phyloP scores from a whole-genome alignment of 768 basidiomycete species.

The Mycena epipterygia region DNA sequence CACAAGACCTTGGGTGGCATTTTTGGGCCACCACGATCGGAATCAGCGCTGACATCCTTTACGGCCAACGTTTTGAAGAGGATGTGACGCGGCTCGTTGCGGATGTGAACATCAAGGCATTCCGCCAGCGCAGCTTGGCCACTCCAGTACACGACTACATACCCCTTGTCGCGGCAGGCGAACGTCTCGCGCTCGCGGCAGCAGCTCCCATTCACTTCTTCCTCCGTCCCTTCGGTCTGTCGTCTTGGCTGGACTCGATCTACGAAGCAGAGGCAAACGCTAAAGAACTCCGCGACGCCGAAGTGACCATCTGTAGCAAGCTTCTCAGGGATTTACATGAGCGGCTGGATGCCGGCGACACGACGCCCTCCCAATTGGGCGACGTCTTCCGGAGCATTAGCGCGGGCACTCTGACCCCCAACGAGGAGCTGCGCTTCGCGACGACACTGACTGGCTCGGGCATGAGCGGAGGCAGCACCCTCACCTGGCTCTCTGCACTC shows the following conservation, averaged over 20 bases:
- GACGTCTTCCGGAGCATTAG: constrained; percentile 15
- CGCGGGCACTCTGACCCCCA: constrained; percentile 12
- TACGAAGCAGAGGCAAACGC: constrained; percentile 10
- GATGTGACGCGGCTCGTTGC: constrained; percentile 7
- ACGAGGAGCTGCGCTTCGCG: constrained; percentile 27
- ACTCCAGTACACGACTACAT: constrained; percentile 29
- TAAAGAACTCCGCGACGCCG: constrained; percentile 21
- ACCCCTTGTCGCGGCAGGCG: constrained; percentile 12
- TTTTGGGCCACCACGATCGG: constrained; percentile 26
- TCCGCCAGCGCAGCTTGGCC: constrained; percentile 28
- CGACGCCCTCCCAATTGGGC: constrained; percentile 21
- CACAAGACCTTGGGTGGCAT: constrained; percentile 22
- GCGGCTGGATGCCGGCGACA: constrained; percentile 22
- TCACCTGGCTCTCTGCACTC: constrained; percentile 13
- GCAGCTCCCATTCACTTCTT: not conserved
- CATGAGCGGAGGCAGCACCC: constrained; percentile 2
- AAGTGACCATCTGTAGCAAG: constrained; percentile 16
- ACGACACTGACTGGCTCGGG: constrained; percentile 25
- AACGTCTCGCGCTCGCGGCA: not conserved
- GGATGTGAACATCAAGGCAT: constrained; percentile 25
- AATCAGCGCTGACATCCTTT: constrained; percentile 22
- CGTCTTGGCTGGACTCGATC: constrained; percentile 2
- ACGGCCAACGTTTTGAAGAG: constrained; percentile 22
- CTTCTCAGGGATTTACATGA: constrained; percentile 21
- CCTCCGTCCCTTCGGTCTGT: not conserved